Conservation (phyloP, 495 filamentous ascomycete genomes). For the Tuber microsphaerosporum region DNA sequence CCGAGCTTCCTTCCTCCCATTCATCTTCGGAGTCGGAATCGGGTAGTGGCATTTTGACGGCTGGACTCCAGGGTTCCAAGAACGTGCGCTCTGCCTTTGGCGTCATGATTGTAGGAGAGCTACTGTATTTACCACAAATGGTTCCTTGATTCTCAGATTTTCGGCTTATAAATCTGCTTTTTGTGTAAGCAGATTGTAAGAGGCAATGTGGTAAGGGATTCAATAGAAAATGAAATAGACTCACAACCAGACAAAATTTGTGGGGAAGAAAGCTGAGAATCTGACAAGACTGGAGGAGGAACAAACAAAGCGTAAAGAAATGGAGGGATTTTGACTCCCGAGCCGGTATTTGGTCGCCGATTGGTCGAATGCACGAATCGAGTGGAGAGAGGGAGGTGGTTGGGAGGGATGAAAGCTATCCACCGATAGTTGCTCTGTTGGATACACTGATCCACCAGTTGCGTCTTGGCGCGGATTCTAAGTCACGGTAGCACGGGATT, state of each 20-base stretch:
- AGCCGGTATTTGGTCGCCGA: background rate
- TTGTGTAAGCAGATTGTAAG: background rate
- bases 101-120: background rate
- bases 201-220: background rate
- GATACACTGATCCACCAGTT: background rate
- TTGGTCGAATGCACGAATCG: background rate
- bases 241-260: background rate
- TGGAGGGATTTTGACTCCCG: background rate
- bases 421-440: background rate
- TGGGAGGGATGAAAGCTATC: constrained; percentile 3
- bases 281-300: background rate
- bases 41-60: constrained; percentile 19
- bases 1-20: constrained; percentile 30
- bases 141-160: background rate
- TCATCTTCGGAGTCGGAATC: constrained; percentile 33
- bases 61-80: constrained; percentile 17
- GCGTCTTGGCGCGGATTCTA: background rate
- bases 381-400: background rate
- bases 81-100: background rate
- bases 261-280: background rate
- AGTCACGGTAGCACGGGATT: background rate
- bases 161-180: background rate
- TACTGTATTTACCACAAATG: background rate
- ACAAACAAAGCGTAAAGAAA: background rate
- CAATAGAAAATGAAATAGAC: background rate